phyloP scores from a whole-genome alignment of 1,284 basidiomycete genomes.

The Ganoderma sinense region DNA sequence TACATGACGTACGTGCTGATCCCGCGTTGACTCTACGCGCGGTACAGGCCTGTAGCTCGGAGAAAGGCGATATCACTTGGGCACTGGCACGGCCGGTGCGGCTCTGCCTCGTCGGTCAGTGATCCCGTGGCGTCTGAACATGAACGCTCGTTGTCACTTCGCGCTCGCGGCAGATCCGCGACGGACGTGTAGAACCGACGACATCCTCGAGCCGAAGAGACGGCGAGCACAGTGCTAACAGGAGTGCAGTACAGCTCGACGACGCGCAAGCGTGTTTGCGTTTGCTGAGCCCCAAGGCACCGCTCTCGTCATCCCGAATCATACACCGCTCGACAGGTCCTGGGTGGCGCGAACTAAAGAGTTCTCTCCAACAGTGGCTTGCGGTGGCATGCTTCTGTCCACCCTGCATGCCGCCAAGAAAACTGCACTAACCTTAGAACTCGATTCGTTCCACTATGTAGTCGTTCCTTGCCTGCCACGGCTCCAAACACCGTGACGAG shows the following conservation, averaged over 20 bases:
- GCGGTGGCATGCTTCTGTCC: conserved; percentile 35
- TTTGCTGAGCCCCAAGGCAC: no score
- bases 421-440: not conserved
- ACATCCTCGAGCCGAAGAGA: conserved; percentile 48
- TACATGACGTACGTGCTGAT: not conserved
- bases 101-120: not conserved
- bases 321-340: no score
- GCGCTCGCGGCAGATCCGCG: conserved; percentile 83
- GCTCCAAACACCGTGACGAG: not conserved
- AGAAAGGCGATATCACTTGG: conserved; percentile 59
- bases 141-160: not conserved
- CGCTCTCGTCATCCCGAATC: no score
- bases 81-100: conserved; percentile 42
- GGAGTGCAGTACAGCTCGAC: no score
- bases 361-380: conserved; percentile 9
- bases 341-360: no score
- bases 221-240: conserved; percentile 5
- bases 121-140: not conserved
- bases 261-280: no score
- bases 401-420: conserved; percentile 22
- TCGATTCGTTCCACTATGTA: not conserved
- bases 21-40: conserved; percentile 23
- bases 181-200: conserved; percentile 62
- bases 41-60: conserved; percentile 40
- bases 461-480: no score